Conservation (phyloP, 2,329 filamentous ascomycete genomes). For the Huntiella omanensis region DNA sequence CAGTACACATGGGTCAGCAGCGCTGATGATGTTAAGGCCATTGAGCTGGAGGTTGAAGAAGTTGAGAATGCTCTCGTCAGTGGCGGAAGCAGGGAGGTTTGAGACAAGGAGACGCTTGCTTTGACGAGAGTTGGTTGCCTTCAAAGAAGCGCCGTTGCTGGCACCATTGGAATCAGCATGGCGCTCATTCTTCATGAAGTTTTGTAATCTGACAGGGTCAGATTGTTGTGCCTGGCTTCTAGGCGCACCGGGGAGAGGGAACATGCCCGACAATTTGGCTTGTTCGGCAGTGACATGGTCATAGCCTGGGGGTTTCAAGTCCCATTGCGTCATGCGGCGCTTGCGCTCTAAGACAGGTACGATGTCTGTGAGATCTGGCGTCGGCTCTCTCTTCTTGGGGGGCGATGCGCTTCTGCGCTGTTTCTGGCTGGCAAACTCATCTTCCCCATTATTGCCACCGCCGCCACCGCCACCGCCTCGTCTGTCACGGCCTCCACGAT, state of each 20-base stretch:
- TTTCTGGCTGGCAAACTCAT: constrained; percentile 20
- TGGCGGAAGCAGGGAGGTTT: constrained; percentile 56
- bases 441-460: constrained; percentile 23
- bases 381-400: constrained; percentile 82
- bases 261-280: constrained; percentile 97
- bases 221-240: constrained; percentile 76
- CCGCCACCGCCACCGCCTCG: constrained; percentile 20
- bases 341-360: constrained; percentile 70
- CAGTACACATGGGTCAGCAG: constrained; percentile 65
- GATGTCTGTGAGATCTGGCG: constrained; percentile 79
- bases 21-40: constrained; percentile 78
- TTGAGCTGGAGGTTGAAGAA: constrained; percentile 98
- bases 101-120: constrained; percentile 79
- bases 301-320: constrained; percentile 96
- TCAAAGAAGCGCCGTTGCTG: constrained; percentile 58
- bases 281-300: constrained; percentile 97
- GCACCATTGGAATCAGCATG: constrained; percentile 29
- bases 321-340: constrained; percentile 93
- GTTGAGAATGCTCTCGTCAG: constrained; percentile 54
- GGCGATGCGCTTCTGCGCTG: constrained; percentile 55
- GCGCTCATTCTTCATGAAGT: constrained; percentile 57
- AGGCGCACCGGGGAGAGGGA: constrained; percentile 86
- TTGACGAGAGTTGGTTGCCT: constrained; percentile 83
- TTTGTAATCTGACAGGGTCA: constrained; percentile 83
- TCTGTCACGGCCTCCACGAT: constrained; percentile 22